A percentile compares a stretch with the other conserved stretches of the same genome.
These are phyloP conservation scores for Coniosporium tulheliwenetii DNA, from an alignment of 2,329 filamentous ascomycete genomes.

Conservation along the genomic window DNA sequence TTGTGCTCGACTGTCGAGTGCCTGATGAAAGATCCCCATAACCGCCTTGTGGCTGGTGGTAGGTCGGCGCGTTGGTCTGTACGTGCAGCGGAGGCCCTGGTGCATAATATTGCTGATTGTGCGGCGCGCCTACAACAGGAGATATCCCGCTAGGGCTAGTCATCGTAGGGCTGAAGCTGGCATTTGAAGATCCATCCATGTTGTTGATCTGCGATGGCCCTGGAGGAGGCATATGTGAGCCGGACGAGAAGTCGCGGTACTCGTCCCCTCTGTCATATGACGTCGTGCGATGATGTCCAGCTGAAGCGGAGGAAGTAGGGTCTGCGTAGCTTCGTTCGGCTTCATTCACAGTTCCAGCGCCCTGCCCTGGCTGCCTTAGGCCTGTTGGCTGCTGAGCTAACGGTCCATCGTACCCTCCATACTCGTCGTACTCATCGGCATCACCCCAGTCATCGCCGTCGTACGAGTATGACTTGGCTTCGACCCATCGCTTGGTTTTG, in stretches of 20 bases:
- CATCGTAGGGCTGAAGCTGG: no score
- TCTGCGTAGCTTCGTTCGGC: constrained; percentile 23
- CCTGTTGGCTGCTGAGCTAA: constrained; percentile 26
- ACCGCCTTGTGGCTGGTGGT: no score
- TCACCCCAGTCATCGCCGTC: constrained; percentile 90
- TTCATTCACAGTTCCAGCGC: constrained; percentile 6
- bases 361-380: constrained; percentile 25
- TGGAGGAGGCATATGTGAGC: constrained; percentile 1
- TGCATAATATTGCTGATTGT: no score
- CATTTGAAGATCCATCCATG: no score
- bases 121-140: no score
- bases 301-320: constrained; percentile 14
- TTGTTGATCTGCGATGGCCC: no score
- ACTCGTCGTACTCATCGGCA: constrained; percentile 39
- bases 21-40: no score
- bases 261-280: constrained; percentile 42
- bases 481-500: constrained; percentile 91
- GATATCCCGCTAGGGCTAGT: no score
- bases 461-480: constrained; percentile 74
- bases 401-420: constrained; percentile 33
- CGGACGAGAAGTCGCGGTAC: constrained; percentile 30
- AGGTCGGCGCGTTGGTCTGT: no score
- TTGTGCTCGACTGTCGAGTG: no score
- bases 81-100: no score
- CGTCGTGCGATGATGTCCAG: constrained; percentile 19